These are phyloP conservation scores for Hibiscus mutabilis DNA, from an alignment of 345 rosid genomes.

Conservation along the genomic window DNA sequence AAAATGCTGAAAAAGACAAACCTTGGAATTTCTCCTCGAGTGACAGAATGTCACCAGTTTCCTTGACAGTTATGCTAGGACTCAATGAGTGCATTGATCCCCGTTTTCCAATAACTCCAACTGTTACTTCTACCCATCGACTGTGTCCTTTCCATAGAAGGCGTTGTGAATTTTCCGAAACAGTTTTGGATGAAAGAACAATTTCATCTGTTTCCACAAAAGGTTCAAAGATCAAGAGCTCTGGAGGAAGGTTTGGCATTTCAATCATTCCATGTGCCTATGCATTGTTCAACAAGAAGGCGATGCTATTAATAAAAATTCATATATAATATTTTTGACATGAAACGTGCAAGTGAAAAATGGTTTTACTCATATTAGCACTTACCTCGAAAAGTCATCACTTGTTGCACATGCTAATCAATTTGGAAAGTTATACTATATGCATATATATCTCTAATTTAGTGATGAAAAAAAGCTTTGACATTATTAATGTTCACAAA, in stretches of 20 bases:
- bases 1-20: slow-evolving; percentile 4
- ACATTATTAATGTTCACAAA: too few species aligned
- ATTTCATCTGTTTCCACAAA: slow-evolving; percentile 88
- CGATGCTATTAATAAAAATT: slow-evolving; percentile 2
- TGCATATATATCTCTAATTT: too few species aligned
- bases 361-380: neutral
- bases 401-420: neutral
- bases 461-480: too few species aligned
- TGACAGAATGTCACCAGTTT: slow-evolving; percentile 81
- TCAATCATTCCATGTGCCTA: slow-evolving; percentile 91
- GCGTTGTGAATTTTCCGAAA: slow-evolving; percentile 19
- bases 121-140: slow-evolving; percentile 88
- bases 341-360: neutral
- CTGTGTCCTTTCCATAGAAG: slow-evolving; percentile 70
- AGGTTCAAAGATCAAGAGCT: slow-evolving; percentile 75
- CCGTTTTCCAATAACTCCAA: slow-evolving; percentile 65
- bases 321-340: neutral
- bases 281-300: slow-evolving; percentile 14
- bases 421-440: neutral
- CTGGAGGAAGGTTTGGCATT: slow-evolving; percentile 91
- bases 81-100: slow-evolving; percentile 78
- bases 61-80: slow-evolving; percentile 90
- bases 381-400: neutral
- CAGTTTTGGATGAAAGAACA: slow-evolving; percentile 49
- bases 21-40: slow-evolving; percentile 99